phyloP scores from a whole-genome alignment of 2,329 filamentous ascomycete genomes.

The Chaetothyriales sp. region DNA sequence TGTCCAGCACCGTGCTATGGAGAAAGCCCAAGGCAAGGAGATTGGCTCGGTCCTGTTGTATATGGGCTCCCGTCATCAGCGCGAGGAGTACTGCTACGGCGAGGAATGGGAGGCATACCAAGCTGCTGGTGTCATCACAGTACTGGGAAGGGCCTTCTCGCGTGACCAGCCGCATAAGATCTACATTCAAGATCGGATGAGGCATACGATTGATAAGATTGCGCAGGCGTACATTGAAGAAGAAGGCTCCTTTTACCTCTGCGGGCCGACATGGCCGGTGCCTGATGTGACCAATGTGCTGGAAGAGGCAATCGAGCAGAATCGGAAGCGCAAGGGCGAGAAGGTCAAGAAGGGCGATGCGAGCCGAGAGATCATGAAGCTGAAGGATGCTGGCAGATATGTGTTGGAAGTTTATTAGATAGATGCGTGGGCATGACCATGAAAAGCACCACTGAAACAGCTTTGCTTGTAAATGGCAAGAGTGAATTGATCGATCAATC shows the following conservation, averaged over 20 bases:
- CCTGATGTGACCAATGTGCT: constrained; percentile 90
- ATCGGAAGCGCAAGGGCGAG: constrained; percentile 48
- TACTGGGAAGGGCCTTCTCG: constrained; percentile 85
- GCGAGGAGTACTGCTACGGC: constrained; percentile 96
- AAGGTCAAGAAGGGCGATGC: constrained; percentile 75
- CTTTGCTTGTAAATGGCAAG: not conserved
- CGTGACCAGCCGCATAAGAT: constrained; percentile 97
- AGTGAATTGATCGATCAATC: not conserved
- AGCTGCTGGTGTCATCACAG: constrained; percentile 85
- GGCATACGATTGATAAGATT: constrained; percentile 69
- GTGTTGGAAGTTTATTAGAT: constrained; percentile 83
- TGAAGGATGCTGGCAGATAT: constrained; percentile 90
- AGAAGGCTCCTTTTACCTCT: constrained; percentile 89
- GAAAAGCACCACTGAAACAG: not conserved
- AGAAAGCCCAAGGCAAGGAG: constrained; percentile 91
- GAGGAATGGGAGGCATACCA: constrained; percentile 99
- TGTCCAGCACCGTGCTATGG: constrained; percentile 92
- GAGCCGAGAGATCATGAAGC: constrained; percentile 81
- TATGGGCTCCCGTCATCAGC: constrained; percentile 92
- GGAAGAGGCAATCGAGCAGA: constrained; percentile 72
- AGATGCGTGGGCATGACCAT: not conserved
- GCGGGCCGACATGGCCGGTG: constrained; percentile 95
- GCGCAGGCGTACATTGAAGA: constrained; percentile 72
- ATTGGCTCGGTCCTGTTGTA: constrained; percentile 89
- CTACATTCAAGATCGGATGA: constrained; percentile 97